Evolutionary conservation across 148 eudicot species (phyloP), one percentile per base, ranked within the genome.

Genomic region (Rhododendron griersonianum): DNA sequence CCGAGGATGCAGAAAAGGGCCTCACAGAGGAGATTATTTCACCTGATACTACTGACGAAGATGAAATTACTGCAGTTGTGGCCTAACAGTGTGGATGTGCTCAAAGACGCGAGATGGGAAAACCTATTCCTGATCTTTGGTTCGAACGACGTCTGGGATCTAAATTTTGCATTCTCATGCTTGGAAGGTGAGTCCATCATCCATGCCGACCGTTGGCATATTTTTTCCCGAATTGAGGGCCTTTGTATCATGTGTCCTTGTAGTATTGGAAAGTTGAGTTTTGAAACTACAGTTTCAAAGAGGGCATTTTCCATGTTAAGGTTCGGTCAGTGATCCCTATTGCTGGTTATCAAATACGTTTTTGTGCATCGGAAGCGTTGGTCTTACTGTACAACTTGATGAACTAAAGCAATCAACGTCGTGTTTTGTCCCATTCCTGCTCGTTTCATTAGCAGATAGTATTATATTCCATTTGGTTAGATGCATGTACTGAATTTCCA

Each of bases 21-120:
- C 87, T 91, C 23, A 19, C 37, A 30, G 95, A 90, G 85, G 94
- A 81, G 23, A 85, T 86, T 30, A 85, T 90, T 84, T 78, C 89
- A 7, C 63, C 92, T 67, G 98, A 93, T 39, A 21, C 93, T 7
- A 90, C 94, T 2, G 94, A 90, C 57, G 98, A 95, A 87, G 98
- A 94, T 75, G 89, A 81, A 15, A 88, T 78, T 13, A 50, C 93
- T 78, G 98, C 91, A 16, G 95, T 57, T 30, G 92, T 90, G 87
- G 95, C 93, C 23, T 89, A 81, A 89, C 25, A 30, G 53, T 50
- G 23, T 35, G 41, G 65, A 81, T 50, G 79, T 57, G 37, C 30
- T 30, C 69, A 35, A 80, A 45, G 75, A 30, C 75, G 23, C 28
- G 81, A 51, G 25, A 81, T 53, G 63, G 69, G 71, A 28, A 84